Evolutionary conservation across 345 rosid genomes (phyloP), one percentile per base, ranked within the genome.

Genomic region (Boechera stricta): DNA sequence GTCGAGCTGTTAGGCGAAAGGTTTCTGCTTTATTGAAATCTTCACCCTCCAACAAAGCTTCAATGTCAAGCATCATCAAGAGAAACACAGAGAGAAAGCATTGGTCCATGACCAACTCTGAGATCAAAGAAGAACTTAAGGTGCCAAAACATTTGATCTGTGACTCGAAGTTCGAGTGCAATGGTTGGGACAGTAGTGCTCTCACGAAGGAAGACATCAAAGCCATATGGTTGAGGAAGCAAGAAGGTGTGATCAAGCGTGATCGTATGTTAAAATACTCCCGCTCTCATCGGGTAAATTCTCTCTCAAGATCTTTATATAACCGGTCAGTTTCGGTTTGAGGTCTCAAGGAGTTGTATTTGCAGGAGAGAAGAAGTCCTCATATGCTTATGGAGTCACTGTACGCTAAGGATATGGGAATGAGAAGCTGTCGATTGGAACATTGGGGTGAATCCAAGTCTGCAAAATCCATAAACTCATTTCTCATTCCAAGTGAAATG

Each of bases 181-280:
- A 64, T 49, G 56, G 75, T 48, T 94, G 98, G 97, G 87, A 92
- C 74, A 74, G 35, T 75, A 86, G 92, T 28, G 42, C 76, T 49
- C 82, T 86, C 35, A 88, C 88, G 0, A 89, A 82, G 80, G 89
- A 86, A 73, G 95, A 89, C 44, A 76, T 85, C 26, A 89, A 89
- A 83, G 74, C 84, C 32, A 77, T 77, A 49, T 86, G 84, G 89
- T 80, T 79, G 42, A 88, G 79, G 74, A 89, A 81, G 83, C 91
- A 84, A 67, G 90, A 89, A 29, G 93, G 92, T 57, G 73, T 61
- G 38, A 57, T 81, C 59, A 88, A 76, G 82, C 80, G 97, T 81
- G 95, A 89, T 11, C 79, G 92, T 32, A 90, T 92, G 93, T 80
- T 87, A 82, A 89, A 82, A 71, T 92, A 90, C 85, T 94, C 97